Evolutionary conservation across 768 basidiomycete genomes (phyloP), one percentile per base, ranked within the genome.

Genomic region (Hypholoma fasciculare): DNA sequence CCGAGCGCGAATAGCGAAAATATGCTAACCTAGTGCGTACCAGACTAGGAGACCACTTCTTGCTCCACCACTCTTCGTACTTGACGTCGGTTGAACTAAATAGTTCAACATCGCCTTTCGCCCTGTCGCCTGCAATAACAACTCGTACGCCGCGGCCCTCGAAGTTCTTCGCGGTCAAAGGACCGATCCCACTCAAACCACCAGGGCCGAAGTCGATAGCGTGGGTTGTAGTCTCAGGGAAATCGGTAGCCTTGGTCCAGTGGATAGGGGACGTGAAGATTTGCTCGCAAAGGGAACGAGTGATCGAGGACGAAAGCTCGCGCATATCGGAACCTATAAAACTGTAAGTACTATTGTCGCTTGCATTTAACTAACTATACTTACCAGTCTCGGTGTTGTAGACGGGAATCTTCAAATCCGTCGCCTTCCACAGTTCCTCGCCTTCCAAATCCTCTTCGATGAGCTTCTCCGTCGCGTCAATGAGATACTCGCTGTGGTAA

Each of bases 121-220:
- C 89, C 69, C 88, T 90, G 71, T 96, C 93, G n/a, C 96, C 94
- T 17, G 88, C 82, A 62, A 96, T 86, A 62, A 98, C 82, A 49
- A 96, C 87, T 48, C 94, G 88, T 30, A 99, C 86, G 54, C 97
- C 97, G 27, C 93, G 88, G 13, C 97, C 97, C 65, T 97, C 94
- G 46, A 96, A 80, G 73, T 95, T 96, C 65, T 90, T 86, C 4
- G 89, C 87, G 43, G 95, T 96, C 56, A 98, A 80, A 53, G 89
- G 87, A 42, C 96, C 96, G 63, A 98, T 96, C 12, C 97, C 96
- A 67, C 89, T 93, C 55, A 92, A 69, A 13, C 96, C 96, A 60
- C 97, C 96, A 1, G 97, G 94, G 53, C 97, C 97, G 66, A 99
- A 98, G 74, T 99, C 97, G 61, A 98, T 77, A 2, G 93, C 90